These are phyloP conservation scores for Cicer pinnatifidum DNA, from an alignment of 306 rosid genomes.

Conservation along the genomic window DNA sequence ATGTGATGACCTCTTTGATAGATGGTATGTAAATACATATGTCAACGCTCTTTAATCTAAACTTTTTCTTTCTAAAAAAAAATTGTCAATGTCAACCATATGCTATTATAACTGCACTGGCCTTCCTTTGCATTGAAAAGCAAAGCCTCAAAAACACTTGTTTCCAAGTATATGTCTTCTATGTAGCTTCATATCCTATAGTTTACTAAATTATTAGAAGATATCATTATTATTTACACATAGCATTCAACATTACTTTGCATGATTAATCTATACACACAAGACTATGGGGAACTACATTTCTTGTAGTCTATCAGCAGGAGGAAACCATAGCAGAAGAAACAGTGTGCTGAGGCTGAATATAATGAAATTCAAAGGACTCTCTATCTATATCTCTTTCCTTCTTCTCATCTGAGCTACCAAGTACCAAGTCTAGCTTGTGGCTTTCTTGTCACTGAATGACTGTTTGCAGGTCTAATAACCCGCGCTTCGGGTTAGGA, in stretches of 20 bases:
- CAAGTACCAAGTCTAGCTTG: neutral
- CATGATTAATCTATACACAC: too few relatives aligned
- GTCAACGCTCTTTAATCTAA: too few relatives aligned
- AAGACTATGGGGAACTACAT: conserved; percentile 71
- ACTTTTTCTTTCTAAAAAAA: too few relatives aligned
- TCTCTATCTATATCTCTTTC: neutral
- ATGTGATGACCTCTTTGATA: conserved; percentile 12
- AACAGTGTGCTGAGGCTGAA: conserved; percentile 38
- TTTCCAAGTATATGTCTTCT: neutral
- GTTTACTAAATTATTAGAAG: neutral
- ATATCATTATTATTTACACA: neutral
- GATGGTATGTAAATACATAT: too few relatives aligned
- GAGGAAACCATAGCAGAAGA: conserved; percentile 73
- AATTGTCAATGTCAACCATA: conserved; percentile 38
- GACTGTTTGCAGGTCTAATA: too few relatives aligned
- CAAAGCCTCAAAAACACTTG: neutral
- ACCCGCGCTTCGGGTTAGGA: too few relatives aligned
- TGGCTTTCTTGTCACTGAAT: conserved; percentile 13
- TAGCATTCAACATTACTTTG: neutral
- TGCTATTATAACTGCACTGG: conserved; percentile 19
- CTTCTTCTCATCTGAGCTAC: neutral
- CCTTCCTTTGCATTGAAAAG: neutral
- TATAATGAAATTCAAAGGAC: too few relatives aligned
- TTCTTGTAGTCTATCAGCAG: conserved; percentile 61
- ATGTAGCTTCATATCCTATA: neutral